A percentile compares a stretch with the other conserved stretches of the same genome.
phyloP scores from a whole-genome alignment of 2,329 filamentous ascomycete species.

The Tolypocladium guangdongense region DNA sequence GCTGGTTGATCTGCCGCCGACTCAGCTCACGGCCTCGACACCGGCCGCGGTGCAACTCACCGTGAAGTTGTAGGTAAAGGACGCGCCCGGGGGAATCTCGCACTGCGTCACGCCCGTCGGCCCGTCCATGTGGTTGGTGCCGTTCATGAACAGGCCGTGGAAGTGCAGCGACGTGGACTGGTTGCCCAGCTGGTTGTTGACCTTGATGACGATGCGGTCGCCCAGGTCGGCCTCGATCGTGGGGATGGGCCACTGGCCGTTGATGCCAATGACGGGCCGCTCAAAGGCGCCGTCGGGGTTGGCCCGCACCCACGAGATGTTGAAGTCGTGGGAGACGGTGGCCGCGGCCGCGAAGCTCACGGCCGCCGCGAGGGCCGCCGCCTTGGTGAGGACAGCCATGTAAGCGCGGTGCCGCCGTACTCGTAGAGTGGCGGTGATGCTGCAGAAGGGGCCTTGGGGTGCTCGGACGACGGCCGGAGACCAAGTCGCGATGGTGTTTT shows the following conservation, averaged over 20 bases:
- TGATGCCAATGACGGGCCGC: constrained; percentile 65
- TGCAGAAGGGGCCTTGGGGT: background rate
- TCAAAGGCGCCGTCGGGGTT: constrained; percentile 59
- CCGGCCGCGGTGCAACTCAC: constrained; percentile 23
- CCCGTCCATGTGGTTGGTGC: constrained; percentile 61
- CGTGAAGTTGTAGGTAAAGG: constrained; percentile 60
- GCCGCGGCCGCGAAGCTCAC: constrained; percentile 18
- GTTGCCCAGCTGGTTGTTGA: constrained; percentile 49
- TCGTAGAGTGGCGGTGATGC: background rate
- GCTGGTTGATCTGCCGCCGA: constrained; percentile 41
- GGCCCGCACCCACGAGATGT: constrained; percentile 58
- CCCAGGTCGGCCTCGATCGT: constrained; percentile 50
- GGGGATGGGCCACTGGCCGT: constrained; percentile 65
- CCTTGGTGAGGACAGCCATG: constrained; percentile 8
- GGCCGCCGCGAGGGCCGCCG: constrained; percentile 6
- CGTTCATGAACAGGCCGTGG: constrained; percentile 61
- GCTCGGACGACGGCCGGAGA: background rate
- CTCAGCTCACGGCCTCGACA: background rate
- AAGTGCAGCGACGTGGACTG: constrained; percentile 56
- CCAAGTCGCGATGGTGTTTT: background rate
- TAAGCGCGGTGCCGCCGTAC: background rate
- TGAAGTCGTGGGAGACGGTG: constrained; percentile 52
- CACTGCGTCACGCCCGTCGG: constrained; percentile 57
- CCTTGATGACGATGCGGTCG: constrained; percentile 48
- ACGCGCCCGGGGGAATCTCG: constrained; percentile 49